Percentiles rank a stretch among this genome's conserved stretches.
Evolutionary conservation across 495 filamentous ascomycete species (phyloP).

Genomic region (Aspergillus nanangensis): DNA sequence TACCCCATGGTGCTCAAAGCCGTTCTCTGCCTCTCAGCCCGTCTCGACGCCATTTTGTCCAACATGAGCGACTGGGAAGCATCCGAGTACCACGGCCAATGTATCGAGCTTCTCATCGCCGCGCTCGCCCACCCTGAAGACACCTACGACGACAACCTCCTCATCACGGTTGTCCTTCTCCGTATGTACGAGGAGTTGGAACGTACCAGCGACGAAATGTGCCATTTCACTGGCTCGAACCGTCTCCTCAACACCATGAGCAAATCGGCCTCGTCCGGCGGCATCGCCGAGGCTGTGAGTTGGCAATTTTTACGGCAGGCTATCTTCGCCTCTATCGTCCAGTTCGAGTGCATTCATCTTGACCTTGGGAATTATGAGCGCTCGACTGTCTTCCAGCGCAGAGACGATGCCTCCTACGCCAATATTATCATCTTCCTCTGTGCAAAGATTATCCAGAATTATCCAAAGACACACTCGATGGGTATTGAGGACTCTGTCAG

Average conservation of each 20-base stretch:
- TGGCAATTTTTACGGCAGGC: constrained; percentile 40
- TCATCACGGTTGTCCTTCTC: constrained; percentile 33
- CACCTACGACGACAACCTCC: constrained; percentile 27
- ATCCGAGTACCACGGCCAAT: constrained; percentile 34
- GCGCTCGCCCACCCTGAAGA: constrained; percentile 26
- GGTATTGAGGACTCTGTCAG: constrained; percentile 20
- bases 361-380: constrained; percentile 32
- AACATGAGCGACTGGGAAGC: constrained; percentile 31
- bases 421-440: constrained; percentile 34
- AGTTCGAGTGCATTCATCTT: constrained; percentile 30
- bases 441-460: constrained; percentile 31
- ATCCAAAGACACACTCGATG: constrained; percentile 13
- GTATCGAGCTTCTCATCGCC: constrained; percentile 28
- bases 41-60: constrained; percentile 31
- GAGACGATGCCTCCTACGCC: constrained; percentile 30
- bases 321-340: constrained; percentile 36
- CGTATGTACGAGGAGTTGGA: constrained; percentile 37
- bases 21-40: constrained; percentile 26
- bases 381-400: constrained; percentile 29
- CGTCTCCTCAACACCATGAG: constrained; percentile 34
- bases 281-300: constrained; percentile 36
- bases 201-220: constrained; percentile 26
- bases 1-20: constrained; percentile 33
- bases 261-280: constrained; percentile 30
- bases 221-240: constrained; percentile 34